Conservation (phyloP, 2,329 filamentous ascomycete species). For the Sporothrix luriei region DNA sequence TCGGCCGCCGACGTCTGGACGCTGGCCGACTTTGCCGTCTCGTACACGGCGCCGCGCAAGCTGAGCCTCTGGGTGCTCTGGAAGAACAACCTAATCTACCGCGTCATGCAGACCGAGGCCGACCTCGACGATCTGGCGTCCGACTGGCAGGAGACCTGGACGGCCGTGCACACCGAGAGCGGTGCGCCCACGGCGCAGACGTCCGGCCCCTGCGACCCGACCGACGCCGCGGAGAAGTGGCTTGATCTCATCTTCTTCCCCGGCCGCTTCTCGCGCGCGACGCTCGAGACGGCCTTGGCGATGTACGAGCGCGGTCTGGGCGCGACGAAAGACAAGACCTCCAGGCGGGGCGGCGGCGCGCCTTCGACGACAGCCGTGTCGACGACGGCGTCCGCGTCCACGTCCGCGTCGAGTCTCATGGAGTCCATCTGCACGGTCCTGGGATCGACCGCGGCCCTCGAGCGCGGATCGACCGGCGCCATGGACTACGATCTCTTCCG, state of each 20-base stretch:
- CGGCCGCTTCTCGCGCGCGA: conserved; percentile 75
- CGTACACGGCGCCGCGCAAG: conserved; percentile 51
- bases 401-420: conserved; percentile 57
- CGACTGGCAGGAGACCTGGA: conserved; percentile 71
- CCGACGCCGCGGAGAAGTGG: conserved; percentile 82
- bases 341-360: not conserved
- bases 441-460: conserved; percentile 67
- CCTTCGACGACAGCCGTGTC: not conserved
- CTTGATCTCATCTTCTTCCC: conserved; percentile 79
- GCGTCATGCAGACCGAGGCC: conserved; percentile 73
- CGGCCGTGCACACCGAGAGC: conserved; percentile 64
- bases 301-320: conserved; percentile 73
- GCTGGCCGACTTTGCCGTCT: conserved; percentile 72
- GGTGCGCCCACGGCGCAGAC: conserved; percentile 57
- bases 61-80: conserved; percentile 71
- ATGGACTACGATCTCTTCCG: conserved; percentile 78
- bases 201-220: conserved; percentile 64
- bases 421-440: conserved; percentile 76
- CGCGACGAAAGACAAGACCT: conserved; percentile 43
- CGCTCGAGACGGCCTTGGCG: conserved; percentile 78
- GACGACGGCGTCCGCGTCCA: conserved; percentile 38
- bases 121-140: conserved; percentile 63
- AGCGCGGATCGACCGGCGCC: conserved; percentile 61
- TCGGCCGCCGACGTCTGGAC: conserved; percentile 78
- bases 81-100: conserved; percentile 81